Conservation (phyloP, 2,329 filamentous ascomycete genomes). For the Aspergillus sp. region DNA sequence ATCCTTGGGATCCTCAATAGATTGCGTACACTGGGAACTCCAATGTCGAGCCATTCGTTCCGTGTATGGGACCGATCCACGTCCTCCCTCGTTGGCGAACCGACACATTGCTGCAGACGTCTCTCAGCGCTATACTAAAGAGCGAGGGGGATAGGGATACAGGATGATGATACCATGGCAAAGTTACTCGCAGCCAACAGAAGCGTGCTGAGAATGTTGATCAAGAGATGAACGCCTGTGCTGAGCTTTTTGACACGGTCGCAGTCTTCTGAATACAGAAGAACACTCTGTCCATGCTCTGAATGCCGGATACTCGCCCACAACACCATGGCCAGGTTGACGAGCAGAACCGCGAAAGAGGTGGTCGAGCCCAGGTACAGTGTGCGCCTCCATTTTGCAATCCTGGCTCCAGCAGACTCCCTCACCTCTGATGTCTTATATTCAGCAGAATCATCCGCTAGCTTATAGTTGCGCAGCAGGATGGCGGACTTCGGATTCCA, state of each 20-base stretch:
- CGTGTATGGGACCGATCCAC: conserved; percentile 49
- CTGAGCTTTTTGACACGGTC: not conserved
- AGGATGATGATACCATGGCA: conserved; percentile 35
- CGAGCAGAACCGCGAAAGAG: not conserved
- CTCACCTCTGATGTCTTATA: too few species aligned
- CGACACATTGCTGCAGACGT: conserved; percentile 44
- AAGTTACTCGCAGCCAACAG: conserved; percentile 52
- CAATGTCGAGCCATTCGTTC: conserved; percentile 47
- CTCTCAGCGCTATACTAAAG: not conserved
- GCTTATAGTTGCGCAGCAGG: too few species aligned
- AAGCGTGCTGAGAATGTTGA: conserved; percentile 50
- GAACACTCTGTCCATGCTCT: not conserved
- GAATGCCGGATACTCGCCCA: not conserved
- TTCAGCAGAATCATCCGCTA: too few species aligned
- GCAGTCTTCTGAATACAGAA: not conserved
- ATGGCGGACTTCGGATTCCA: too few species aligned
- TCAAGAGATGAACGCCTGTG: conserved; percentile 42
- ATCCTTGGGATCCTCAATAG: conserved; percentile 31
- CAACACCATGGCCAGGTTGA: not conserved
- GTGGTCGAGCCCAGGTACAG: not conserved
- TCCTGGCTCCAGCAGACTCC: too few species aligned
- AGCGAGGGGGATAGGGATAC: too few species aligned
- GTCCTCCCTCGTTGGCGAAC: conserved; percentile 50
- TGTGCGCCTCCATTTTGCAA: not conserved
- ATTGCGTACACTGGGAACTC: conserved; percentile 38